Conservation (phyloP, 306 rosid species). For the Quercus parvula region DNA sequence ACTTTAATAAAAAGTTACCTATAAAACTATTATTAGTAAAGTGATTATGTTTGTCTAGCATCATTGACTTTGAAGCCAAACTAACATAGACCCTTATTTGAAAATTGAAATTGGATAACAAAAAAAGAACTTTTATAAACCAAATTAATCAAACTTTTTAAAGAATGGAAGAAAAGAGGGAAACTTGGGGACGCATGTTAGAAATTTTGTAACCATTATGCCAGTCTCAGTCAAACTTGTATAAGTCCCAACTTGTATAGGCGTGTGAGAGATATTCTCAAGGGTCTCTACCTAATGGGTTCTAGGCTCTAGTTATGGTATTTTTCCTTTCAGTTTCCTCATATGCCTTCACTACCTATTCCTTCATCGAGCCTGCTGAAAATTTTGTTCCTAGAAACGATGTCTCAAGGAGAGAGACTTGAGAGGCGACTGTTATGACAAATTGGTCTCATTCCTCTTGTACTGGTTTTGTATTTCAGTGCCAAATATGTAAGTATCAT, state of each 20-base stretch:
- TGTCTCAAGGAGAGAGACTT: too few relatives aligned
- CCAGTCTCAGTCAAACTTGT: neutral
- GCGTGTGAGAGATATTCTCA: neutral
- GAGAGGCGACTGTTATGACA: constrained; percentile 57
- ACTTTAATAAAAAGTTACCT: too few relatives aligned
- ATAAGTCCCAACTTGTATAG: neutral
- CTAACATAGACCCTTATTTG: constrained; percentile 16
- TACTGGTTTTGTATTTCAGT: constrained; percentile 79
- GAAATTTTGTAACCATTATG: neutral
- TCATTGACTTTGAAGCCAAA: constrained; percentile 33
- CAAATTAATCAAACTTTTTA: constrained; percentile 5
- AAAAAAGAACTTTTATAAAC: constrained; percentile 19
- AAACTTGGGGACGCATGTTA: constrained; percentile 9
- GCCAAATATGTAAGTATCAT: constrained; percentile 57
- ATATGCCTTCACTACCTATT: too few relatives aligned
- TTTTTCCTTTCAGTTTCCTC: too few relatives aligned
- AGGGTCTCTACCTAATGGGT: constrained; percentile 4
- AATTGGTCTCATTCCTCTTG: constrained; percentile 74
- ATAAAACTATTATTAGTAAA: too few relatives aligned
- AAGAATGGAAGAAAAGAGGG: constrained; percentile 7
- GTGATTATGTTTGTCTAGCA: constrained; percentile 4
- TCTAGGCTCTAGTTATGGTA: constrained; percentile 11
- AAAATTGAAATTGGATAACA: constrained; percentile 16
- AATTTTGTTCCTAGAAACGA: too few relatives aligned
- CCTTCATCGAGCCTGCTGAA: too few relatives aligned